Base-by-base conservation (phyloP, 2,329 filamentous ascomycete species). In the Pseudocercospora fijiensis region DNA sequence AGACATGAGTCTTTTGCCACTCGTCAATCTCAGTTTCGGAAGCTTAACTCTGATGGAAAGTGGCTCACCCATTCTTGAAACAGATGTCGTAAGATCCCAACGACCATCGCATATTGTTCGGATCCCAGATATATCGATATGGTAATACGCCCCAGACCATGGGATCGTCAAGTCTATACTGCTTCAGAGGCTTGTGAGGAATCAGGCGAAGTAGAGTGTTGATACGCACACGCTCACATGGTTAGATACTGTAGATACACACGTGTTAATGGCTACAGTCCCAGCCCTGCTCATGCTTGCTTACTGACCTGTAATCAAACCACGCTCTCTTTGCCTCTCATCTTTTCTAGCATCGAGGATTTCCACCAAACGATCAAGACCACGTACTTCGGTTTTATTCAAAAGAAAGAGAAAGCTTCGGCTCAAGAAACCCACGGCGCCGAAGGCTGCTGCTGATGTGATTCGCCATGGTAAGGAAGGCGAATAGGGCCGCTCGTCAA, bases 1-100 rank as follows among this genome's bases (percentile, higher is more conserved):
- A 4, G 88, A 86, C 3, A 89, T 78, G 43, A 85, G 75, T 74
- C 91, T 94, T 65, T 20, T 64, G 27, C 33, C 49, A 9, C 56
- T 60, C 41, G 37, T 61, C 37, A 62, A 37, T 30, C 26, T 16
- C 47, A 62, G 59, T 37, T 45, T 9, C 22, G 37, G 20, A 62
- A 63, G 73, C 47, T 74, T n/a, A 27, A 30, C 26, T 13, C 8
- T 16, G 2, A 49, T 33, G 5, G 20, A 27, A 11, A 24, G 22
- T 56, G 41, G 60, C 58, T 41, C 60, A 95, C 91, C 86, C 88
- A 75, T 91, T 94, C 72, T 88, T 89, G 77, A 96, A 99, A 79
- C 93, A 97, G 65, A 99, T 93, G 77, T 99, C 95, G 76, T 97
- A 91, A 72, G 92, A 96, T 24, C 91, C 95, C 60, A 99, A 84